A percentile compares a stretch with the other conserved stretches of the same genome.
These are phyloP conservation scores for Castanea sativa DNA, from an alignment of 306 rosid genomes.

Conservation along the genomic window DNA sequence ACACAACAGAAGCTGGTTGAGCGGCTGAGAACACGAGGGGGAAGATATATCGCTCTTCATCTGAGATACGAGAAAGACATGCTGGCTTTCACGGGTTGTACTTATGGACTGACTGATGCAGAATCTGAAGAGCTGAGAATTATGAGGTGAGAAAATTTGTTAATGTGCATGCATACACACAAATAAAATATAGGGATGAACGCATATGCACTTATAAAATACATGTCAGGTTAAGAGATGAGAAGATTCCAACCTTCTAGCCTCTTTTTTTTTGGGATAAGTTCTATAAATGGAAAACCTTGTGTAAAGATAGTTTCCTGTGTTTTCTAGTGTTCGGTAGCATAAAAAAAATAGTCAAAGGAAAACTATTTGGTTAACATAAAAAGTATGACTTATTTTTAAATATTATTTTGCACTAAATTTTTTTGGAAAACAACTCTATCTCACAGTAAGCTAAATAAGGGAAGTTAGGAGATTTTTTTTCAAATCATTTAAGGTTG, in stretches of 20 bases:
- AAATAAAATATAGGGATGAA: background rate
- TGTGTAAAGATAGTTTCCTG: too few species aligned
- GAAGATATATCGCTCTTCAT: constrained; percentile 90
- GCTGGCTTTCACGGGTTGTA: constrained; percentile 92
- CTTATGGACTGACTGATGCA: constrained; percentile 67
- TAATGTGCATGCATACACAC: background rate
- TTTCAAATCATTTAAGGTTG: too few species aligned
- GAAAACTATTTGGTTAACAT: too few species aligned
- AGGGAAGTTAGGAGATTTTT: too few species aligned
- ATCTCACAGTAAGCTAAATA: too few species aligned
- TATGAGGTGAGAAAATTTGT: constrained; percentile 62
- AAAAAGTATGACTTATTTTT: too few species aligned
- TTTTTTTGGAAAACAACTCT: too few species aligned
- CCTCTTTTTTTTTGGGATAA: background rate
- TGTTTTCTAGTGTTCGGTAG: too few species aligned
- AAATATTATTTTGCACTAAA: background rate
- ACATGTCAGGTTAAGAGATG: background rate
- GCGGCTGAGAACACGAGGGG: constrained; percentile 77
- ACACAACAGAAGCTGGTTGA: constrained; percentile 97
- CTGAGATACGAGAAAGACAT: constrained; percentile 94
- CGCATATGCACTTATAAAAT: background rate
- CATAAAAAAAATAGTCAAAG: too few species aligned
- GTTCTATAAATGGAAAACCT: too few species aligned
- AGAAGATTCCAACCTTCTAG: background rate
- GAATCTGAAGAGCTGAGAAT: constrained; percentile 88